Percentiles rank a stretch among this genome's conserved stretches.
These are phyloP conservation scores for Aspergillus melleus DNA, from an alignment of 2,329 filamentous ascomycete genomes.

Conservation along the genomic window DNA sequence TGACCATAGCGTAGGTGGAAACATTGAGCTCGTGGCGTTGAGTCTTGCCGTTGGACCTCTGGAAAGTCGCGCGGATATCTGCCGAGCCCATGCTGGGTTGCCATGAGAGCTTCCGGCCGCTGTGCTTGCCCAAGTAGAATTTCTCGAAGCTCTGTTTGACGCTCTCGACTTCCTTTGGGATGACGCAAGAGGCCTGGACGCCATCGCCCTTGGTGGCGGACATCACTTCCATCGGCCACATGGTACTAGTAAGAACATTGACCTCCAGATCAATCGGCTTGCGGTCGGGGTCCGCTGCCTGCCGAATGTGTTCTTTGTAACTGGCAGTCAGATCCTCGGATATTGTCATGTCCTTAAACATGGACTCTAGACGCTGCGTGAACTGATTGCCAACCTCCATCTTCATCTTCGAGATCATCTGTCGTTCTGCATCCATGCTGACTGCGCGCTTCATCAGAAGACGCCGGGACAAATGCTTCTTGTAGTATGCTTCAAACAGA, in stretches of 20 bases:
- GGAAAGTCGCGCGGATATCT: constrained; percentile 81
- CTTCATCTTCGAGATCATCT: constrained; percentile 97
- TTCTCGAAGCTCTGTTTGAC: constrained; percentile 83
- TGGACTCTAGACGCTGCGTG: constrained; percentile 87
- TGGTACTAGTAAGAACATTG: constrained; percentile 86
- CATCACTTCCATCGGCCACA: constrained; percentile 92
- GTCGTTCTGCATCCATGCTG: constrained; percentile 87
- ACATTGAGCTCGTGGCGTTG: constrained; percentile 87
- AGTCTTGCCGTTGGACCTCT: constrained; percentile 67
- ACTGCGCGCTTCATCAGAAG: constrained; percentile 86
- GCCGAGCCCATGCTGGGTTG: constrained; percentile 73
- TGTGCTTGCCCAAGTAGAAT: constrained; percentile 85
- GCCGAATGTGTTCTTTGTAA: constrained; percentile 71
- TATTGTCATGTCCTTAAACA: constrained; percentile 95
- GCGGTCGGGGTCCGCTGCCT: constrained; percentile 55
- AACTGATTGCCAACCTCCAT: constrained; percentile 93
- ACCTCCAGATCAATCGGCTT: constrained; percentile 76
- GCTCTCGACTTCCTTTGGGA: constrained; percentile 70
- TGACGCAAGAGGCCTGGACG: constrained; percentile 59
- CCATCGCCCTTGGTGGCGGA: constrained; percentile 55
- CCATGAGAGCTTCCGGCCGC: constrained; percentile 87
- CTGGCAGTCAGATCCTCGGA: constrained; percentile 78
- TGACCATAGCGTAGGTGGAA: constrained; percentile 87
- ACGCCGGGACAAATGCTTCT: constrained; percentile 88
- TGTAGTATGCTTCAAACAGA: constrained; percentile 95